A percentile compares a stretch with the other conserved stretches of the same genome.
Conservation (phyloP, 768 basidiomycete species). For the Phaffia tasmanica region DNA sequence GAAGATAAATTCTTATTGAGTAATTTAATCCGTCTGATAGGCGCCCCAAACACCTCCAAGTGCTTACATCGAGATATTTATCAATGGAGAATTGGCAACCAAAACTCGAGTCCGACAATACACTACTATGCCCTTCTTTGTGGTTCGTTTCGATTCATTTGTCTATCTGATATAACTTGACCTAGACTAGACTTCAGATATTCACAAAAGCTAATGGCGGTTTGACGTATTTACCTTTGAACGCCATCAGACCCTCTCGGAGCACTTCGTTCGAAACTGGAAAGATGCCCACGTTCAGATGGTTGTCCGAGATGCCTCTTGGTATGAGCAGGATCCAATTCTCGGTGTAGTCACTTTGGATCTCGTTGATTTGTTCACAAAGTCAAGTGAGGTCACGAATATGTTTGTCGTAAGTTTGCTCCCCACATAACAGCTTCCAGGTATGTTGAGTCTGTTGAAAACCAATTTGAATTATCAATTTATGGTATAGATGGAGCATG, state of each 20-base stretch:
- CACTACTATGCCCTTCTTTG: slow-evolving; percentile 46
- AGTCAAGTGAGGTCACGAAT: slow-evolving; percentile 49
- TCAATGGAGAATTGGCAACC: slow-evolving; percentile 45
- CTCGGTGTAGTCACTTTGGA: slow-evolving; percentile 58
- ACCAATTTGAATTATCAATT: background rate
- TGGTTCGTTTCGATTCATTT: slow-evolving; percentile 45
- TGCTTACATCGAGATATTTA: slow-evolving; percentile 48
- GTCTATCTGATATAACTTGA: no score
- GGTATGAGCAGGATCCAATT: slow-evolving; percentile 24
- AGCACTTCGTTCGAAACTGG: slow-evolving; percentile 59
- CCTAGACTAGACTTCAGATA: no score
- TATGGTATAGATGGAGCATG: slow-evolving; percentile 46
- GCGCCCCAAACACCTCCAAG: slow-evolving; percentile 49
- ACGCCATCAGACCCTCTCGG: slow-evolving; percentile 30
- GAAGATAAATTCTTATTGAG: no score
- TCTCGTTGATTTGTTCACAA: slow-evolving; percentile 43
- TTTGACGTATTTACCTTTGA: no score
- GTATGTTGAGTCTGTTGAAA: no score
- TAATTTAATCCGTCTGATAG: no score
- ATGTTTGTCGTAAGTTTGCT: slow-evolving; percentile 30
- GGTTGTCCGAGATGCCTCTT: slow-evolving; percentile 23
- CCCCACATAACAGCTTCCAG: background rate
- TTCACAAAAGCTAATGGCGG: no score
- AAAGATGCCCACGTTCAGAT: slow-evolving; percentile 47
- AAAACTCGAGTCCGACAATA: slow-evolving; percentile 31